Conservation (phyloP, 441 rosid species). For the Codiaeum variegatum region DNA sequence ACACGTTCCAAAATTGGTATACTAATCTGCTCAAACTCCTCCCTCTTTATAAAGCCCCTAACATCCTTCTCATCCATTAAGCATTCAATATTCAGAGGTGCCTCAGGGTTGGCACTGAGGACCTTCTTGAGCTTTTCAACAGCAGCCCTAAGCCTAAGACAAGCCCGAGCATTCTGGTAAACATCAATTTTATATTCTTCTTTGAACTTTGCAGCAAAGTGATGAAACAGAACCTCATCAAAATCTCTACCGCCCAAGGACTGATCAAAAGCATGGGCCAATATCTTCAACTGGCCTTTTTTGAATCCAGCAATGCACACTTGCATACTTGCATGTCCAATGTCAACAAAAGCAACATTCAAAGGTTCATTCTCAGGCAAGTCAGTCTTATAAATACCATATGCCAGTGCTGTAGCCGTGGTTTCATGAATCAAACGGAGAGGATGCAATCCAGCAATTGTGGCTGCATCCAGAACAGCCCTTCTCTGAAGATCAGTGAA, state of each 20-base stretch:
- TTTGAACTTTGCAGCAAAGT: slow-evolving; percentile 78
- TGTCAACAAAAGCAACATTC: slow-evolving; percentile 88
- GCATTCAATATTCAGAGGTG: slow-evolving; percentile 89
- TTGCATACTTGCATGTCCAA: slow-evolving; percentile 94
- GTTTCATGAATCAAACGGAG: slow-evolving; percentile 84
- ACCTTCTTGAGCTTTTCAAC: slow-evolving; percentile 94
- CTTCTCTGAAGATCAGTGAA: slow-evolving; percentile 92
- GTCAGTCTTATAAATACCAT: slow-evolving; percentile 96
- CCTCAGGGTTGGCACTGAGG: slow-evolving; percentile 89
- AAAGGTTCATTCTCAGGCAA: slow-evolving; percentile 77
- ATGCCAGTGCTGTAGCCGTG: slow-evolving; percentile 91
- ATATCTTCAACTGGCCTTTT: slow-evolving; percentile 75
- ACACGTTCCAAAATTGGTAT: slow-evolving; percentile 83
- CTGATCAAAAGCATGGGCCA: slow-evolving; percentile 75
- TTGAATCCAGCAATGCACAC: slow-evolving; percentile 89
- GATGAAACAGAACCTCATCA: slow-evolving; percentile 77
- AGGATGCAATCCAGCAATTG: slow-evolving; percentile 90
- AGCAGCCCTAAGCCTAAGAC: slow-evolving; percentile 72
- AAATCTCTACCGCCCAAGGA: slow-evolving; percentile 92
- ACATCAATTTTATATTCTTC: slow-evolving; percentile 91
- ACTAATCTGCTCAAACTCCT: slow-evolving; percentile 85
- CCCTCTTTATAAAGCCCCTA: slow-evolving; percentile 78
- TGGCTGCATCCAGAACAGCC: slow-evolving; percentile 92
- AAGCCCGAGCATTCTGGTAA: slow-evolving; percentile 78
- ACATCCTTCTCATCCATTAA: slow-evolving; percentile 98